Conservation (phyloP, 1,139 yeast genomes). For the Geotrichum macrosporum region DNA sequence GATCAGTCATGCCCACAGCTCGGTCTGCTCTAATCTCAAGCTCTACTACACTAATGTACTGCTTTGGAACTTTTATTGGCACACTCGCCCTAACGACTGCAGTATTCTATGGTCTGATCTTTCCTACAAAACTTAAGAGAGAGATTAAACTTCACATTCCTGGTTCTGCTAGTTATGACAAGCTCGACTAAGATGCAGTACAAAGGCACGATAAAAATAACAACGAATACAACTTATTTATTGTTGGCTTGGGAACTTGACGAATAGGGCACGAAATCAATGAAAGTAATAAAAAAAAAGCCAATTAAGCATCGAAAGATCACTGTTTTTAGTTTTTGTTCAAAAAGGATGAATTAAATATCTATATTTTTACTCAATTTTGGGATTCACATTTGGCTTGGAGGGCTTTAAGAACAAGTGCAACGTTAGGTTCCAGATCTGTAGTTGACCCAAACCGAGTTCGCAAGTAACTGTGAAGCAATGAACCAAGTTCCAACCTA, state of each 20-base stretch:
- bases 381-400: constrained; percentile 21
- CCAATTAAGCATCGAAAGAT: neutral
- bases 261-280: too few species aligned
- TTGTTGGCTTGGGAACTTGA: neutral
- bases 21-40: constrained; percentile 19
- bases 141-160: constrained; percentile 23
- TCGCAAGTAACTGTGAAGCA: constrained; percentile 26
- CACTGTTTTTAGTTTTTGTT: neutral
- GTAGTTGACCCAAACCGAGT: constrained; percentile 23
- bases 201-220: neutral
- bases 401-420: constrained; percentile 25
- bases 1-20: constrained; percentile 21
- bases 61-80: constrained; percentile 24
- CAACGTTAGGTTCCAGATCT: constrained; percentile 30
- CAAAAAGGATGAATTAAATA: neutral
- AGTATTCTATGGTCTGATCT: constrained; percentile 26
- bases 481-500: constrained; percentile 39
- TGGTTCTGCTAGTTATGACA: constrained; percentile 12
- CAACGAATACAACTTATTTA: neutral
- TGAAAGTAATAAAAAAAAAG: too few species aligned
- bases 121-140: constrained; percentile 27
- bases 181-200: constrained; percentile 13
- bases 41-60: constrained; percentile 17
- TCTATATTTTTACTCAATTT: constrained; percentile 6
- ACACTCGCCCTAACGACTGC: constrained; percentile 25